Base-by-base conservation (phyloP, 2,329 filamentous ascomycete genomes). In the Phaeosphaeria sp. region DNA sequence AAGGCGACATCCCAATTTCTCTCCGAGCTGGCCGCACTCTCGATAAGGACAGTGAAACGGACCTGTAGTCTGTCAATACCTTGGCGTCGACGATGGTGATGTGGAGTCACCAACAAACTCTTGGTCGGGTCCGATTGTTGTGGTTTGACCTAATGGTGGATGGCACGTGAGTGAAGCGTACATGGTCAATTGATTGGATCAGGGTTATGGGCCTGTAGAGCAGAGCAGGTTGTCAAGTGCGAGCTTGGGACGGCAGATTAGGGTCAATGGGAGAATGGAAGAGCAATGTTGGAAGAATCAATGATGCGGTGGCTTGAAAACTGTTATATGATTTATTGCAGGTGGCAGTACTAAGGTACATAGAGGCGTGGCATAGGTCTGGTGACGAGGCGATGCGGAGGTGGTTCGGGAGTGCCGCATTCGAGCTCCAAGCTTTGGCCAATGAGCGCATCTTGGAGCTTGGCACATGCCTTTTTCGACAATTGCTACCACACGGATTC, bases 71-170 rank as follows among this genome's bases (percentile, higher is more conserved):
- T 9, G 46, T 49, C 27, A 49, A n/a, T 20, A 11, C n/a, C 7
- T 9, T 36, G 25, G 27, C 18, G 17, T 11, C 13, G 27, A 39
- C 25, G 7, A 10, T 21, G 46, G 7, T 13, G 5, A 18, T 27
- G 3, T 27, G 22, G 25, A 39, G 25, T 6, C 39, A 68, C 75
- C 68, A 67, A 80, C 79, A 36, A 71, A 68, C 18, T 77, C 69
- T 55, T 77, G 73, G 18, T 74, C 66, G 41, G 77, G 71, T 23
- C 80, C 76, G 20, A 91, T 71, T 49, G 85, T 82, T 1, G 91
- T 93, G 22, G 90, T 84, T 72, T 93, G 90, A 1, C 89, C 91
- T 51, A 97, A 77, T 1, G 92, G 87, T 13, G 93, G 93, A 68
- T 87, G 89, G 58, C 83, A 87, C 5, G 82, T 84, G 15, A 90